These are phyloP conservation scores for Penicillium salamii DNA, from an alignment of 495 filamentous ascomycete genomes.

Conservation along the genomic window DNA sequence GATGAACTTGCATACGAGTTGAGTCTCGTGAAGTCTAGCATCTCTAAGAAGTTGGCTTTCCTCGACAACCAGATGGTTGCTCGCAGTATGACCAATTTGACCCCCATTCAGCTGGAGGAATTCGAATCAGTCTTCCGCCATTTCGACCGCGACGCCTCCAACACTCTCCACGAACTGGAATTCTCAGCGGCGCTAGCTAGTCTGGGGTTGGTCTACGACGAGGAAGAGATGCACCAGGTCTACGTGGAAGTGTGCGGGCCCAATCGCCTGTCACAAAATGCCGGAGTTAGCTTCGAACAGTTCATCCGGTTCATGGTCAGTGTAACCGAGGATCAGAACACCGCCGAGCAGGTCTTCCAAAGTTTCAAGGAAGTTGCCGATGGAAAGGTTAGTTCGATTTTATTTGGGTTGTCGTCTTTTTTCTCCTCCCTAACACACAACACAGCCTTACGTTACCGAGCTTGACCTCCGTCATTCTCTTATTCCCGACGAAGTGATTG, in stretches of 20 bases:
- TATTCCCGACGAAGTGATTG: conserved; percentile 92
- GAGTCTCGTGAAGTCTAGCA: conserved; percentile 81
- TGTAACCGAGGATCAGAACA: conserved; percentile 97
- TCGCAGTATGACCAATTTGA: conserved; percentile 97
- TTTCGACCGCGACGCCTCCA: conserved; percentile 91
- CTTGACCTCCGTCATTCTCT: conserved; percentile 91
- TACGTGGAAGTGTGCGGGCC: conserved; percentile 73
- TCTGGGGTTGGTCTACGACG: conserved; percentile 89
- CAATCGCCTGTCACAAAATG: conserved; percentile 35
- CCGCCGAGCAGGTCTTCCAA: conserved; percentile 96
- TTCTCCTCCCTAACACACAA: conserved; percentile 10
- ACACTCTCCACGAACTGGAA: conserved; percentile 88
- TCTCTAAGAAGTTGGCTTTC: conserved; percentile 93
- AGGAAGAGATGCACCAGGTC: conserved; percentile 93
- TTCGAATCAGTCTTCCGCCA: conserved; percentile 97
- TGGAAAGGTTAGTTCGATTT: conserved; percentile 65
- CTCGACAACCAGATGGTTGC: conserved; percentile 97
- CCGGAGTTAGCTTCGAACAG: conserved; percentile 90
- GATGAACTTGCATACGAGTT: conserved; percentile 95
- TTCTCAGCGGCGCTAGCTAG: conserved; percentile 93
- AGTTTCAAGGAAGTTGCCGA: conserved; percentile 95
- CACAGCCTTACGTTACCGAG: conserved; percentile 89
- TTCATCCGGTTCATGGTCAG: conserved; percentile 99
- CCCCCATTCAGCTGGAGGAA: conserved; percentile 95
- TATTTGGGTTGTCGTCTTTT: not conserved